These are phyloP conservation scores for Linderniella brevidens DNA, from an alignment of 257 asterid species.

Conservation along the genomic window DNA sequence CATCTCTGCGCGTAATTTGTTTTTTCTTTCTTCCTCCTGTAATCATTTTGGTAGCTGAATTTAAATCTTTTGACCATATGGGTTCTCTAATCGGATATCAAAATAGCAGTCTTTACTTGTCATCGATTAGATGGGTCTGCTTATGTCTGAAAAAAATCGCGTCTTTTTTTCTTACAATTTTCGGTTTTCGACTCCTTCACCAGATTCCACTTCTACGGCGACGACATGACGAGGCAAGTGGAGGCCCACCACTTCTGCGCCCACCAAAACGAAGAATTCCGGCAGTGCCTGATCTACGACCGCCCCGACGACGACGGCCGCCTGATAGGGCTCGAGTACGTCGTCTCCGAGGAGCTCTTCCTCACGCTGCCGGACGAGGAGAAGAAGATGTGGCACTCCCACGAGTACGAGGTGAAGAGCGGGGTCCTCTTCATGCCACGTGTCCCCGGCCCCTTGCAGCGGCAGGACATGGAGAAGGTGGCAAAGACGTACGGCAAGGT, in stretches of 20 bases:
- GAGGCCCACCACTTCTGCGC: slow-evolving; percentile 94
- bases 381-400: slow-evolving; percentile 77
- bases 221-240: slow-evolving; percentile 85
- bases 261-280: slow-evolving; percentile 66
- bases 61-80: too few relatives aligned
- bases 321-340: slow-evolving; percentile 67
- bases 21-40: neutral
- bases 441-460: slow-evolving; percentile 49
- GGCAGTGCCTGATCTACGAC: slow-evolving; percentile 81
- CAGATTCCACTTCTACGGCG: slow-evolving; percentile 77
- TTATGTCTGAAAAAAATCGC: too few relatives aligned
- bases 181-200: neutral
- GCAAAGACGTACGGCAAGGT: slow-evolving; percentile 60
- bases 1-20: slow-evolving; percentile 80
- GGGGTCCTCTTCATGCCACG: slow-evolving; percentile 75
- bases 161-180: neutral
- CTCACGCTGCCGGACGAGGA: slow-evolving; percentile 66
- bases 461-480: slow-evolving; percentile 55
- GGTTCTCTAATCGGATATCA: neutral
- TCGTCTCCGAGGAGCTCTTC: slow-evolving; percentile 38
- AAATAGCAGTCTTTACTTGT: neutral
- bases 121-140: too few relatives aligned
- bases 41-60: too few relatives aligned
- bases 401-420: slow-evolving; percentile 74
- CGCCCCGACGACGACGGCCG: slow-evolving; percentile 45